Evolutionary conservation across 345 rosid genomes (phyloP), one percentile per base, ranked within the genome.

Genomic region (Eucalyptus sideroxylon): DNA sequence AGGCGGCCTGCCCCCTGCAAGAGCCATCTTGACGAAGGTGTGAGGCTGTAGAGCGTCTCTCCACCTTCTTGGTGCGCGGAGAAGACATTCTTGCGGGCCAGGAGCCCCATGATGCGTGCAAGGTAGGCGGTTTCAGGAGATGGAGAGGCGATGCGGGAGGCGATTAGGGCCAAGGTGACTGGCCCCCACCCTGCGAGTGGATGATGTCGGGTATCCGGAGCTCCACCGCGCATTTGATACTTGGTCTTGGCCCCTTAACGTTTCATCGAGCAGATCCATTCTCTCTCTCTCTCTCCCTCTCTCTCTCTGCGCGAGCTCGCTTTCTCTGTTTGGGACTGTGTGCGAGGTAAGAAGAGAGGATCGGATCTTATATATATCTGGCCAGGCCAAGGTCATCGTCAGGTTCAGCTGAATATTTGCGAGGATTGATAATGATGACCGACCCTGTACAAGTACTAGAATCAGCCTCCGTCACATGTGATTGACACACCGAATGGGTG

Each of bases 11-110:
- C 87, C 16, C 69, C 90, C 16, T 16, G 89, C 13, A 93, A 15
- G 4, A 93, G 90, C 94, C 95, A 93, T 81, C 62, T 89, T 1
- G 96, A 93, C 6, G 45, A n/a, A 19, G 88, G 21, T 53, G 90
- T 91, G 40, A 91, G 85, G 5, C 91, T 91, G 60, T 92, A 93
- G 23, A 90, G 86, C 15, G 89, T 81, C 16, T 91, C 93, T 21
- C 90, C 91, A 2, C 88, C 89, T 11, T 90, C 89, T 21, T 89
- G 44, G 53, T 90, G 86, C 6, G 77, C 62, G 5, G 91, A 60
- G 89, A 92, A 89, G 89, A 91, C 40, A 4, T 87, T 69, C 53
- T 59, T 83, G 8, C 89, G 90, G 83, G 89, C 92, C 21, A 91
- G 77, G 40, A 90, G 37, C 86, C 93, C 87, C 93, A 91, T 89